Evolutionary conservation across 305 asterid species (phyloP).

Genomic region (Fraxinus ornus): DNA sequence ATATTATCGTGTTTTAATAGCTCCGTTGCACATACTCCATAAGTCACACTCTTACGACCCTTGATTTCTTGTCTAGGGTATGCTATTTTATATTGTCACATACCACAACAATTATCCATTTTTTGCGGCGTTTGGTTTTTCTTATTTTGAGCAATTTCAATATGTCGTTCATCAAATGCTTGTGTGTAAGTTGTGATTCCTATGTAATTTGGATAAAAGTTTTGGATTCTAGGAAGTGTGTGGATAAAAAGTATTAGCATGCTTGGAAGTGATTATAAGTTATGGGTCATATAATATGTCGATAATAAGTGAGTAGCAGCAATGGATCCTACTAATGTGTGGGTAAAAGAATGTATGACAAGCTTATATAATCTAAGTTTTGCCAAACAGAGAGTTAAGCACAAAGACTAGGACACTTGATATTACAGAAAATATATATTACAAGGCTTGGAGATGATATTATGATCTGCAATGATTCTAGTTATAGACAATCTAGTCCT

Average conservation of each 20-base stretch:
- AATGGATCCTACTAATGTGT: background rate
- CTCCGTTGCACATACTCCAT: background rate
- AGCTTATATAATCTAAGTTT: background rate
- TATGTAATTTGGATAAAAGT: background rate
- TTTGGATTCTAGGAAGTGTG: background rate
- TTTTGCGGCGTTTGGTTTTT: background rate
- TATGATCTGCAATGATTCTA: background rate
- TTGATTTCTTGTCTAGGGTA: background rate
- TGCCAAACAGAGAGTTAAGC: background rate
- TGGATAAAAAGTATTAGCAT: background rate
- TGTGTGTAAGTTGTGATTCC: background rate
- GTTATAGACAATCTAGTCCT: background rate
- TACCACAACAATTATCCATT: background rate
- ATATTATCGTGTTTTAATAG: background rate
- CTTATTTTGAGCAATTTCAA: background rate
- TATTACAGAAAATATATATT: background rate
- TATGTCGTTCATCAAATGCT: background rate
- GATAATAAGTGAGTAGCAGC: background rate
- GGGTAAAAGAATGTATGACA: background rate
- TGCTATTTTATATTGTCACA: background rate
- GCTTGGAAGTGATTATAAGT: background rate
- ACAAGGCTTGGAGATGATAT: background rate
- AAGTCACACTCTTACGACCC: background rate
- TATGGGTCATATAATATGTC: background rate
- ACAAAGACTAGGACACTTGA: background rate